Percentiles rank a stretch among this genome's conserved stretches.
Conservation (phyloP, 2,329 filamentous ascomycete species). For the Fusarium illudens region DNA sequence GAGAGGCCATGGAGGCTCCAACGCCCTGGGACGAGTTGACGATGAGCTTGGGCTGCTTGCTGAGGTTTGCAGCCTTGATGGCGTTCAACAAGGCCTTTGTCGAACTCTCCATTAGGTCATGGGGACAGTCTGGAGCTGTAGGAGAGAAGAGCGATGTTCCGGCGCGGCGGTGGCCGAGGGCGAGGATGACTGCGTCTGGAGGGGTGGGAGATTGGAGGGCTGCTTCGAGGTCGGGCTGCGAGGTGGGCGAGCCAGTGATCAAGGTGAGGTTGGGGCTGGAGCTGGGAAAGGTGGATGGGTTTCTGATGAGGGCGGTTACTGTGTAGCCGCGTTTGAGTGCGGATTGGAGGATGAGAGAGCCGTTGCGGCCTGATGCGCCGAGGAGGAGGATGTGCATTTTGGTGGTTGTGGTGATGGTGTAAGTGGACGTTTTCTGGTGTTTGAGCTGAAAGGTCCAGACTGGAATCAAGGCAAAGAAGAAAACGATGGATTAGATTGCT, state of each 20-base stretch:
- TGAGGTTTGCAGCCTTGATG: conserved; percentile 44
- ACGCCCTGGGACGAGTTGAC: conserved; percentile 61
- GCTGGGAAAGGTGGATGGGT: background rate
- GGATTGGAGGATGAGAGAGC: conserved; percentile 52
- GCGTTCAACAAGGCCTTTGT: conserved; percentile 41
- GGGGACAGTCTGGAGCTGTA: conserved; percentile 48
- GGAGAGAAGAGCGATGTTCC: conserved; percentile 59
- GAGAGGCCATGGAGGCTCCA: conserved; percentile 53
- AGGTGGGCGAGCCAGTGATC: background rate
- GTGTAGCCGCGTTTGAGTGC: conserved; percentile 52
- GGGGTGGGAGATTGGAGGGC: conserved; percentile 42
- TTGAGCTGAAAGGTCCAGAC: background rate
- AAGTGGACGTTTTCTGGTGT: background rate
- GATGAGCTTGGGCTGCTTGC: conserved; percentile 54
- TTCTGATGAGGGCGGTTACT: conserved; percentile 46
- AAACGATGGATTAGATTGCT: background rate
- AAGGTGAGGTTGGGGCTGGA: background rate
- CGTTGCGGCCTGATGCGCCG: conserved; percentile 58
- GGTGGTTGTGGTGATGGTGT: background rate
- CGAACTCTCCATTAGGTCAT: background rate
- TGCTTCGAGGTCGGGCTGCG: conserved; percentile 45
- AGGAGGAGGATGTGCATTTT: conserved; percentile 57
- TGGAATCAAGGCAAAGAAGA: background rate
- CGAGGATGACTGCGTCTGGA: conserved; percentile 54
- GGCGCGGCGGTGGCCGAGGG: conserved; percentile 57